A percentile compares a stretch with the other conserved stretches of the same genome.
These are phyloP conservation scores for Penicillium tannophilum DNA, from an alignment of 495 filamentous ascomycete species.

Conservation along the genomic window DNA sequence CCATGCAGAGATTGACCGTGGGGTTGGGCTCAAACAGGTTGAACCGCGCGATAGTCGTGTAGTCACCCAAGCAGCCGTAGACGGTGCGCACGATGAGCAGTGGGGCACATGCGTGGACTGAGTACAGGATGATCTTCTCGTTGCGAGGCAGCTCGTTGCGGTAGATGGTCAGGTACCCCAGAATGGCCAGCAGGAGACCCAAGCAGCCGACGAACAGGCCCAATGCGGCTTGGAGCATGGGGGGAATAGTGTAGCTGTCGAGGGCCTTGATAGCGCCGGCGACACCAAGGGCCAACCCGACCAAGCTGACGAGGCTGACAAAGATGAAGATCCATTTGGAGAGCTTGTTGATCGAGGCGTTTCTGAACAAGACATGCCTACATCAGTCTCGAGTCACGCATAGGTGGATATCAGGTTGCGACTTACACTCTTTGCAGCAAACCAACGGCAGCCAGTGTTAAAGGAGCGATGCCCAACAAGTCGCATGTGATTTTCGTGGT, in stretches of 20 bases:
- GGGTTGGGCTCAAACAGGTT: conserved; percentile 10
- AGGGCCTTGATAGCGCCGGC: conserved; percentile 11
- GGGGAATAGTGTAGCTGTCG: conserved; percentile 10
- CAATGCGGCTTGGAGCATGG: conserved; percentile 12
- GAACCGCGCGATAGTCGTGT: conserved; percentile 10
- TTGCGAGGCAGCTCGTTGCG: conserved; percentile 11
- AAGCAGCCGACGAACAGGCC: conserved; percentile 16
- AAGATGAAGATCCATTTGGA: conserved; percentile 7
- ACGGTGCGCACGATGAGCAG: conserved; percentile 11
- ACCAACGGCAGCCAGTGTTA: conserved; percentile 12
- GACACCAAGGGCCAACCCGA: conserved; percentile 15
- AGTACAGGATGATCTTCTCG: conserved; percentile 13
- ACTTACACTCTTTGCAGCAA: conserved; percentile 15
- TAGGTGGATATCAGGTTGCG: conserved; percentile 6
- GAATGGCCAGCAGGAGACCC: conserved; percentile 11
- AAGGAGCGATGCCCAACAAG: conserved; percentile 13
- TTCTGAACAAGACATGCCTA: conserved; percentile 13
- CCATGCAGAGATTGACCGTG: conserved; percentile 13
- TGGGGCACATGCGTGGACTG: conserved; percentile 10
- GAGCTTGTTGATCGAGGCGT: conserved; percentile 13
- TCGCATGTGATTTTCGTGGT: conserved; percentile 11
- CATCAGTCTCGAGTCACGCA: conserved; percentile 6
- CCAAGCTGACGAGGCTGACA: conserved; percentile 10
- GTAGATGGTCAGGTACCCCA: conserved; percentile 13
- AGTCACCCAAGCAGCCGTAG: conserved; percentile 14